These are phyloP conservation scores for Solanum hybrid DNA, from an alignment of 305 asterid species.

Conservation along the genomic window DNA sequence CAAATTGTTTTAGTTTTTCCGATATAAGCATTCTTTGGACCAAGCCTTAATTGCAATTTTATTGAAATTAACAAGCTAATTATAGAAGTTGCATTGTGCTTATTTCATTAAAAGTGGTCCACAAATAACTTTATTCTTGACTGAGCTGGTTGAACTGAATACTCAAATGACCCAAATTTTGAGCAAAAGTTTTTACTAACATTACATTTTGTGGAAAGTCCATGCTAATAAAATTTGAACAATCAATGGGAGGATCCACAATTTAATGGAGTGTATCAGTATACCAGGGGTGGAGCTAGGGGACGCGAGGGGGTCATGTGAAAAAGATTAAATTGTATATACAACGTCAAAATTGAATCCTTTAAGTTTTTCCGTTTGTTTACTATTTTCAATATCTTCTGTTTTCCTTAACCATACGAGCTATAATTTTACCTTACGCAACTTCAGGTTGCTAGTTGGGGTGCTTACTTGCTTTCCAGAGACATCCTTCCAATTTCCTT, in stretches of 20 bases:
- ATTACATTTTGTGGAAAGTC: not conserved
- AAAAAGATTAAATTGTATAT: not conserved
- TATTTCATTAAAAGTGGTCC: not conserved
- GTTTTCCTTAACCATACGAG: not conserved
- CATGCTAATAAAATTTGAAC: not conserved
- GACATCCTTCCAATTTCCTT: slow-evolving; percentile 69
- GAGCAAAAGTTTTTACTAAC: not conserved
- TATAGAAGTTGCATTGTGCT: not conserved
- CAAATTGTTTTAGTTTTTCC: not conserved
- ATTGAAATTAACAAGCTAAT: not conserved
- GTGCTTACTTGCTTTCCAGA: slow-evolving; percentile 75
- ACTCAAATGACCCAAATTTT: not conserved
- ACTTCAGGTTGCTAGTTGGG: slow-evolving; percentile 89
- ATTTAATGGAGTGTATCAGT: not conserved
- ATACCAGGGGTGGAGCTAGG: not conserved
- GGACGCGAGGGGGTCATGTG: no score
- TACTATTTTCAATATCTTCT: not conserved
- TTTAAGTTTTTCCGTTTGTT: not conserved
- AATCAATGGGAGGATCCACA: not conserved
- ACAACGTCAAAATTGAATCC: not conserved
- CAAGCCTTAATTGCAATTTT: not conserved
- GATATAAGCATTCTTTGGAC: not conserved
- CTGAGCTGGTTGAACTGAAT: not conserved
- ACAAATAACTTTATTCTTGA: not conserved
- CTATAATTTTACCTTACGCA: not conserved